Evolutionary conservation across 148 eudicot species (phyloP), one percentile per base, ranked within the genome.

Genomic region (Chenopodium suecicum): DNA sequence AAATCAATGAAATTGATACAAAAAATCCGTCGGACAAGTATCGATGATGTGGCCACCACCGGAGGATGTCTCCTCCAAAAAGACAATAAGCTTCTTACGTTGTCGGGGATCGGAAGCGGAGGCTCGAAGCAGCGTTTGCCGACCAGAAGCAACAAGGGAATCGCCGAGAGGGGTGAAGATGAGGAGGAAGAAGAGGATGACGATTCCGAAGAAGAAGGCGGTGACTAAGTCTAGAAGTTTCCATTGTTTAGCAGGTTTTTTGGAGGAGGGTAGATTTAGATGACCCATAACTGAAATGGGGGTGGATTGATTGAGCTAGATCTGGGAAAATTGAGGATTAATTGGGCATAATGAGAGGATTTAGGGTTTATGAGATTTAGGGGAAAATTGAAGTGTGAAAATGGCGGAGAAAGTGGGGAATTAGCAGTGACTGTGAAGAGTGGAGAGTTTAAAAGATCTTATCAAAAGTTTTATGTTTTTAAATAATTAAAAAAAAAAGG

Each of bases 71-170:
- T 91, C 92, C 58, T 89, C 91, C 37, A 88, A 71, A 0, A 87
- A 86, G 9, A 80, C 83, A 32, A 94, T 79, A 0, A 84, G 34
- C 73, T 89, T 87, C 65, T 29, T 74, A 13, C 94, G 89, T 80
- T 89, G 94, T 66, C 70, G 63, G 62, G 99, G 99, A 86, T 93
- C 98, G 31, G 81, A 73, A 13, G 87, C 85, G 22, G 90, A 65
- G 17, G 95, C 84, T 9, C 90, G 88, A 77, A 92, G 92, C 75
- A 92, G 77, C 2, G 95, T 83, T 62, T 87, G 92, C 0, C 93
- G 88, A 47, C 97, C 99, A 7, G 99, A 92, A n/a, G 93, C 97
- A 19, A 98, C 95, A 8, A 94, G 80, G 7, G 97, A 88, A 82
- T 94, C 97, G 11, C 99, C 97, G 27, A 94, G 80, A 0, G 91